phyloP scores from a whole-genome alignment of 352 stramenopile species.

The Globisporangium acanthophoron region DNA sequence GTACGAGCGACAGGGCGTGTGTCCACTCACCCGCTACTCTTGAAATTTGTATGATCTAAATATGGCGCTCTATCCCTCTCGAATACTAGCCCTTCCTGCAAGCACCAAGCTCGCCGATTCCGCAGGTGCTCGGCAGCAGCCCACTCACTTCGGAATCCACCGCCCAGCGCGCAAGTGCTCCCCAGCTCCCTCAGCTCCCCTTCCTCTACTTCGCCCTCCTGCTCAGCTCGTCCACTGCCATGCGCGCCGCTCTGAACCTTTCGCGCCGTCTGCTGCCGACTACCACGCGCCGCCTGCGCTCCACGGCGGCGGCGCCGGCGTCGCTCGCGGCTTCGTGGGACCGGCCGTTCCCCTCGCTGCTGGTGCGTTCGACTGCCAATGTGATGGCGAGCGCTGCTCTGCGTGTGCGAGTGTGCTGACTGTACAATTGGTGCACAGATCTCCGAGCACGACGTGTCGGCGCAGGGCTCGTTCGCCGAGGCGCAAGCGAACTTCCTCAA shows the following conservation, averaged over 20 bases:
- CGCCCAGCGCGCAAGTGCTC: constrained; percentile 3
- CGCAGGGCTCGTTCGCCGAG: constrained; percentile 87
- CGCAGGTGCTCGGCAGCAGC: not conserved
- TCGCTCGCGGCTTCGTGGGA: constrained; percentile 71
- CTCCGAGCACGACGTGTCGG: constrained; percentile 61
- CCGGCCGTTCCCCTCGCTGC: constrained; percentile 68
- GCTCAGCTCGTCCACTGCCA: constrained; percentile 3
- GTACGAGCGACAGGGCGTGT: not conserved
- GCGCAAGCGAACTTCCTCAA: constrained; percentile 85
- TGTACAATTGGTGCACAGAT: constrained; percentile 27
- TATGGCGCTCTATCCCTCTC: not conserved
- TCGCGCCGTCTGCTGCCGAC: constrained; percentile 17
- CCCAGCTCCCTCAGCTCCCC: not conserved
- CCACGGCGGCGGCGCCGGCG: constrained; percentile 40
- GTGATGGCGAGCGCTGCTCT: not conserved
- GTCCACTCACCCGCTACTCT: not conserved
- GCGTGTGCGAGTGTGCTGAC: not conserved
- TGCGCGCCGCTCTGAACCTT: constrained; percentile 28
- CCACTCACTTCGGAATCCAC: constrained; percentile 12
- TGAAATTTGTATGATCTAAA: not conserved
- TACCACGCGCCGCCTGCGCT: constrained; percentile 13
- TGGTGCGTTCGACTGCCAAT: constrained; percentile 32
- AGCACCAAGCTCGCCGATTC: not conserved
- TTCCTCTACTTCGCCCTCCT: not conserved
- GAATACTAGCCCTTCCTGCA: not conserved